These are phyloP conservation scores for Mycena rosella DNA, from an alignment of 768 basidiomycete genomes.

Conservation along the genomic window DNA sequence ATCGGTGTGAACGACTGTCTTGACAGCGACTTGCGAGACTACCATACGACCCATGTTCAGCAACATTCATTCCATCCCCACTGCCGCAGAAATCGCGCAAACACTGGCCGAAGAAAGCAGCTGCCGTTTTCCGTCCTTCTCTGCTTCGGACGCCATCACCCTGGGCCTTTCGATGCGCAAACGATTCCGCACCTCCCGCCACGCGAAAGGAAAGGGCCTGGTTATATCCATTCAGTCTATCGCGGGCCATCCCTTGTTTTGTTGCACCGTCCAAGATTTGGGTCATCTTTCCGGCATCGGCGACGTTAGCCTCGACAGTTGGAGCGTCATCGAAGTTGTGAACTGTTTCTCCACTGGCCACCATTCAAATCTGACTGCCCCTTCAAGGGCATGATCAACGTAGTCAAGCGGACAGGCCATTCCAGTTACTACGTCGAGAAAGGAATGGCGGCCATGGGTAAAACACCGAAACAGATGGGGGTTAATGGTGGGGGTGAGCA, in stretches of 20 bases:
- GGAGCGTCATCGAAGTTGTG: slow-evolving; percentile 50
- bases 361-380: slow-evolving; percentile 36
- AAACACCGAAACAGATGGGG: slow-evolving; percentile 79
- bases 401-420: slow-evolving; percentile 85
- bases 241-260: slow-evolving; percentile 82
- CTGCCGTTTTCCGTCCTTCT: slow-evolving; percentile 81
- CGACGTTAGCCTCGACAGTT: slow-evolving; percentile 86
- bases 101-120: slow-evolving; percentile 76
- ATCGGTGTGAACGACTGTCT: no score
- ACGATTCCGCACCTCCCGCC: slow-evolving; percentile 82
- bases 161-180: slow-evolving; percentile 86
- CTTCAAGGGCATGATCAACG: slow-evolving; percentile 82
- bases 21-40: no score
- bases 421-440: slow-evolving; percentile 91
- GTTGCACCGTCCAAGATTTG: slow-evolving; percentile 91
- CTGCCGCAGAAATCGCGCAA: slow-evolving; percentile 48
- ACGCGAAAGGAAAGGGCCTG: slow-evolving; percentile 83
- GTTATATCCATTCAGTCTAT: slow-evolving; percentile 86
- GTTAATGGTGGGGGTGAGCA: slow-evolving; percentile 84
- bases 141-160: slow-evolving; percentile 83
- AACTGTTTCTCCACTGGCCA: neutral
- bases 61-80: slow-evolving; percentile 24
- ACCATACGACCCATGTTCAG: slow-evolving; percentile 27
- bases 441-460: slow-evolving; percentile 87
- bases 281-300: slow-evolving; percentile 72